Percentiles rank a stretch among this genome's conserved stretches.
phyloP scores from a whole-genome alignment of 148 eudicot genomes.

The Vaccinium macrocarpon region DNA sequence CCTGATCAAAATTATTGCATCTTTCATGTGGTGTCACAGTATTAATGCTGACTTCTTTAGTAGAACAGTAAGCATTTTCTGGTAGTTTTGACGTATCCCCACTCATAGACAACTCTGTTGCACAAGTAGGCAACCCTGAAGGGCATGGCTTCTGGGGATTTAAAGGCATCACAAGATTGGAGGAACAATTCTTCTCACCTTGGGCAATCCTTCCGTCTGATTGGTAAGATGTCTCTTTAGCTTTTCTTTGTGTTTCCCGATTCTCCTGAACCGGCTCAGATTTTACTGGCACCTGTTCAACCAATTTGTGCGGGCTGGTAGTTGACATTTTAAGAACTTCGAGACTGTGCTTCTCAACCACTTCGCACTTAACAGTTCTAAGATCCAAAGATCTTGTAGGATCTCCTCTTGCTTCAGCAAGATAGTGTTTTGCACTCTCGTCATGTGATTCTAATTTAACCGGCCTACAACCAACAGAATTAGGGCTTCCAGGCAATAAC shows the following conservation, averaged over 20 bases:
- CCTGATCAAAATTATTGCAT: slow-evolving; percentile 8
- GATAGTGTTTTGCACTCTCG: slow-evolving; percentile 17
- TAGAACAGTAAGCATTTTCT: slow-evolving; percentile 14
- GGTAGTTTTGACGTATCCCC: slow-evolving; percentile 21
- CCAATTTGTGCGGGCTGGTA: slow-evolving; percentile 15
- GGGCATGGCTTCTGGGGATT: slow-evolving; percentile 10
- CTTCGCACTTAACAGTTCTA: slow-evolving; percentile 21
- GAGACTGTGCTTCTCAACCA: slow-evolving; percentile 5
- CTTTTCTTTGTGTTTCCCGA: slow-evolving; percentile 9
- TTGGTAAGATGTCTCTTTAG: not conserved
- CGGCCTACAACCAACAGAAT: slow-evolving; percentile 11
- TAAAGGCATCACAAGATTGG: slow-evolving; percentile 17
- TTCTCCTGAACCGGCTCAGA: slow-evolving; percentile 27
- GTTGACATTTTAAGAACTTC: slow-evolving; percentile 17
- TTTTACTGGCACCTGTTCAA: slow-evolving; percentile 24
- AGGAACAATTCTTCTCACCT: slow-evolving; percentile 22
- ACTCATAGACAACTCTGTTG: slow-evolving; percentile 22
- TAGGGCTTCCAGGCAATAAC: not conserved
- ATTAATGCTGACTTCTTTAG: slow-evolving; percentile 11
- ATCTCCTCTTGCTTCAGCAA: slow-evolving; percentile 14
- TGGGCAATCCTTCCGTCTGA: slow-evolving; percentile 24
- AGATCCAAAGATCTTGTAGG: slow-evolving; percentile 13
- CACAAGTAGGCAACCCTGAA: slow-evolving; percentile 17
- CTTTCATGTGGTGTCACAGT: not conserved
- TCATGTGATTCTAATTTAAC: slow-evolving; percentile 37